Evolutionary conservation across 164 flowering plant genomes (phyloP).

Genomic region (Magnolia sinica): DNA sequence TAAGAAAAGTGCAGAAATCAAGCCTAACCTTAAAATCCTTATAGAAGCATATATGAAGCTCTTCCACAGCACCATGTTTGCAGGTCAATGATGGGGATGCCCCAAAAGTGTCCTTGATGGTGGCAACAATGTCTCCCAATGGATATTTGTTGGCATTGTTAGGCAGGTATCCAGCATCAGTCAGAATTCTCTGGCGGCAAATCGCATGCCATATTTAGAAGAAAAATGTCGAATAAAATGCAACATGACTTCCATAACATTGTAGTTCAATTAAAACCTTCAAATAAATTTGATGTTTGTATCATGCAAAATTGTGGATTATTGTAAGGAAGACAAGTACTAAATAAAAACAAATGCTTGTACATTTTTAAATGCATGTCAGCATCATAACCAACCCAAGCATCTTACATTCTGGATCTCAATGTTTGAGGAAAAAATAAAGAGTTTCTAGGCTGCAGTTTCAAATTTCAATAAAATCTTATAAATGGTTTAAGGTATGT

Average conservation of each 20-base stretch:
- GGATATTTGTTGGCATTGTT: conserved; percentile 63
- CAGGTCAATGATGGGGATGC: conserved; percentile 59
- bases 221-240: neutral
- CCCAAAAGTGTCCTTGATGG: conserved; percentile 72
- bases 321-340: no score
- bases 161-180: conserved; percentile 71
- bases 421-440: neutral
- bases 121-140: conserved; percentile 64
- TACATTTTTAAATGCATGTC: neutral
- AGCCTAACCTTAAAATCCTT: conserved; percentile 73
- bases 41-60: conserved; percentile 72
- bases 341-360: neutral
- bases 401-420: neutral
- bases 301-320: neutral
- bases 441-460: neutral
- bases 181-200: conserved; percentile 40
- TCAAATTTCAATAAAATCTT: neutral
- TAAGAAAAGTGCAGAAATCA: neutral
- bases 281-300: neutral
- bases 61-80: conserved; percentile 62
- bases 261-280: neutral
- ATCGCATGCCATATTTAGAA: neutral
- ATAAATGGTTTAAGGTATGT: neutral
- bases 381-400: neutral
- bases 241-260: neutral